Base-by-base conservation (phyloP, 768 basidiomycete genomes). In the Boletus pseudopeckii region DNA sequence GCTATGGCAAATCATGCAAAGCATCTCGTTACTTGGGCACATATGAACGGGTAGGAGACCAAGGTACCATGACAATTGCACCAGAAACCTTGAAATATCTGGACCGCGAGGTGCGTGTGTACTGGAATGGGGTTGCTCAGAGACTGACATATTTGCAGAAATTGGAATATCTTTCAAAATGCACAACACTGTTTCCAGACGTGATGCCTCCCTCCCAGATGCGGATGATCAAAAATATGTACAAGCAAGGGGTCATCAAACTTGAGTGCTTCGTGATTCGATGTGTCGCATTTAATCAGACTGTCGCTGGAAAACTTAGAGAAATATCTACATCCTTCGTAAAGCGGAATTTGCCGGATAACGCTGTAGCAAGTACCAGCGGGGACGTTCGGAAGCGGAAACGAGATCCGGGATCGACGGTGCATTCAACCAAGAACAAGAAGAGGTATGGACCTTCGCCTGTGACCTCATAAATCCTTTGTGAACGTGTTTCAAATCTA, bases 201-300 rank as follows among this genome's bases (percentile, higher is more conserved):
- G 43, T 68, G 17, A 36, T 68, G 24, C 56, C 66, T 22, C 57
- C 69, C 11, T 60, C 54, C 15, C 69, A 67, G 20, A 45, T 44
- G 28, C 53, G 49, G 42, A 68, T 68, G 64, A 60, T 64, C 36
- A 48, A 48, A 13, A 62, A 60, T 14, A 71, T 68, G 67, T 70
- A 68, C 43, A 56, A 43, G 48, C 50, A 62, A 15, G 69, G 66
- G 8, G 52, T 71, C 45, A 64, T 71, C 52, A 58, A 66, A 42
- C 50, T 70, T 10, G 54, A 59, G 39, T 66, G 67, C 48, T 60
- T 68, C 45, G 62, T 41, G 10, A 64, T 68, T 52, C 64, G 39
- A 53, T 59, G 64, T 33, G 43, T 68, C 20, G 48, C 49, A 34
- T 55, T 59, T 41, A 51, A 70, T 22, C 48, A 50, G 32, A 42